Conservation (phyloP, 495 filamentous ascomycete genomes). For the Aspergillus hancockii region DNA sequence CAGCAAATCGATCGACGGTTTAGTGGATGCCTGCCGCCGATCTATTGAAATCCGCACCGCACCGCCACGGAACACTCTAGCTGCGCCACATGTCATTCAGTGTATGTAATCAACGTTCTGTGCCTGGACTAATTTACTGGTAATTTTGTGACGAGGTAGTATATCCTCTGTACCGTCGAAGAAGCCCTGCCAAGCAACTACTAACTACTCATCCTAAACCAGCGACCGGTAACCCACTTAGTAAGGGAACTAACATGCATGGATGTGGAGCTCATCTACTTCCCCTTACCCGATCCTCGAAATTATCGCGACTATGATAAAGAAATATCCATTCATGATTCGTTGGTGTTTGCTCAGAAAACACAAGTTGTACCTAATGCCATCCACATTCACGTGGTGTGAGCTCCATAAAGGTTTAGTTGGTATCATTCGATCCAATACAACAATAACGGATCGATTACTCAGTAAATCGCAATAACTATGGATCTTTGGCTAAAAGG, state of each 20-base stretch:
- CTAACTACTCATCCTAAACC: not conserved
- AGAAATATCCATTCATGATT: not conserved
- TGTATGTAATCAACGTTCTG: not conserved
- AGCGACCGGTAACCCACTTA: not conserved
- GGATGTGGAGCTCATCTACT: not conserved
- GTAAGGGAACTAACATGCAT: not conserved
- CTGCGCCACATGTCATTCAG: conserved; percentile 10
- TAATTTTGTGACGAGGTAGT: not conserved
- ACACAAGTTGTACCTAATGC: not conserved
- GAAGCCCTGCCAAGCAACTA: conserved; percentile 10
- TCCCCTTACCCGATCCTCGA: not conserved
- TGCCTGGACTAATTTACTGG: not conserved
- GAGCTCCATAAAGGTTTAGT: not conserved
- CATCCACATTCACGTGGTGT: conserved; percentile 1
- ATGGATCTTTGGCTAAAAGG: not conserved
- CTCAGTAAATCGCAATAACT: not conserved
- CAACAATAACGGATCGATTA: not conserved
- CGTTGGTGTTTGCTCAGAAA: no score
- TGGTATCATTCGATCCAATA: not conserved
- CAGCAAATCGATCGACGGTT: conserved; percentile 3
- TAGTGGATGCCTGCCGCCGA: conserved; percentile 17
- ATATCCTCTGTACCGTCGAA: not conserved
- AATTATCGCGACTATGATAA: not conserved
- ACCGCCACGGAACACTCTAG: conserved; percentile 18
- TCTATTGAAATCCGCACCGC: conserved; percentile 20